These are phyloP conservation scores for Gamsiella multidivaricata DNA, from an alignment of 192 early-diverging fungal species.

Conservation along the genomic window DNA sequence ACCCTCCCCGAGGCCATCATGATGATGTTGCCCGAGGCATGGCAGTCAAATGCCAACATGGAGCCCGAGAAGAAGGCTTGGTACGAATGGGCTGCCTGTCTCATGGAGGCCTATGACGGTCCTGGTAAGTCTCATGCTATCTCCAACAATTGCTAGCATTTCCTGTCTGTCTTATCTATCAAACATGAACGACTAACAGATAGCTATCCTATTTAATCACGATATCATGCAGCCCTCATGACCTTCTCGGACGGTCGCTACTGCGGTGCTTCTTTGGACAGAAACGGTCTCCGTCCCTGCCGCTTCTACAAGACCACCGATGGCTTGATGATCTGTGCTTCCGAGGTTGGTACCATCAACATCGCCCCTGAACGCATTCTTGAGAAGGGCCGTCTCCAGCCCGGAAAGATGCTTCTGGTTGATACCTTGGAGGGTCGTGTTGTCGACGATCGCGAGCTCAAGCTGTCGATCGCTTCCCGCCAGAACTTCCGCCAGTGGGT, in stretches of 20 bases:
- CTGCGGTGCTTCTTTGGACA: conserved; percentile 97
- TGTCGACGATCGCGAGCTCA: conserved; percentile 92
- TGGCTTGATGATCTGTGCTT: conserved; percentile 97
- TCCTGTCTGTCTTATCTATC: neutral
- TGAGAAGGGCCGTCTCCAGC: conserved; percentile 93
- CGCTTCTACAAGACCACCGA: conserved; percentile 94
- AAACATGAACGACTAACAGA: too few relatives aligned
- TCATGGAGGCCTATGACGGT: conserved; percentile 99
- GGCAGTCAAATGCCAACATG: conserved; percentile 91
- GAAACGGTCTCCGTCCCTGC: conserved; percentile 98
- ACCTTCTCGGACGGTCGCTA: conserved; percentile 98
- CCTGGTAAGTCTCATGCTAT: conserved; percentile 62
- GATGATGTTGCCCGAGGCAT: conserved; percentile 99
- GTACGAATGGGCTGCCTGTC: conserved; percentile 96
- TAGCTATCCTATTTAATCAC: neutral
- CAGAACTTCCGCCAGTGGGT: conserved; percentile 90
- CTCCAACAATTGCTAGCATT: neutral
- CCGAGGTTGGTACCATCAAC: conserved; percentile 92
- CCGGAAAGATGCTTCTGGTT: conserved; percentile 97
- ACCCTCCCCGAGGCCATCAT: conserved; percentile 96
- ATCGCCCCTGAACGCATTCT: conserved; percentile 84
- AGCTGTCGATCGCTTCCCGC: conserved; percentile 75
- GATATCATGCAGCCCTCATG: conserved; percentile 71
- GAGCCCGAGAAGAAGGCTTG: conserved; percentile 90
- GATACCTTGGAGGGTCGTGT: conserved; percentile 91